Conservation (phyloP, 768 basidiomycete species). For the Trametes punicea region DNA sequence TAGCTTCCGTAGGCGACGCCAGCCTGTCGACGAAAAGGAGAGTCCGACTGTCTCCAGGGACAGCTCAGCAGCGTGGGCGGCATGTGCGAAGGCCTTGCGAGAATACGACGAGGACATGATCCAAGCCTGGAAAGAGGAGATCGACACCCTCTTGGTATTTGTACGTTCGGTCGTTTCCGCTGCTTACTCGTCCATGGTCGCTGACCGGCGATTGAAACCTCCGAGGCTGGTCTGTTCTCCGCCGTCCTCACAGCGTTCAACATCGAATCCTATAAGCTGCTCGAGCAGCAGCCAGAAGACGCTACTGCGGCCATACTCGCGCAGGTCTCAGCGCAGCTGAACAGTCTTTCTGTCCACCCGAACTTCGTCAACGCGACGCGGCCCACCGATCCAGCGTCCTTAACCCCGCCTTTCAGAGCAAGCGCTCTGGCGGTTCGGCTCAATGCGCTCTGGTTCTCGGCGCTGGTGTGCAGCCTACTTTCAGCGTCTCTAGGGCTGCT, state of each 20-base stretch:
- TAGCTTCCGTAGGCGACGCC: neutral
- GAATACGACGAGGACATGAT: constrained; percentile 21
- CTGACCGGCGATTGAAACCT: too few relatives aligned
- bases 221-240: constrained; percentile 22
- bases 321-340: constrained; percentile 18
- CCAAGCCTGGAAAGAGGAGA: constrained; percentile 24
- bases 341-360: constrained; percentile 6
- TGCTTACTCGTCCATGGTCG: too few relatives aligned
- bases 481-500: constrained; percentile 22
- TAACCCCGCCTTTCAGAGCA: neutral
- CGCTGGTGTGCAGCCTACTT: constrained; percentile 18
- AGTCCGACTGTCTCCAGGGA: neutral
- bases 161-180: constrained; percentile 17
- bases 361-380: constrained; percentile 10
- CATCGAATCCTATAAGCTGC: constrained; percentile 18
- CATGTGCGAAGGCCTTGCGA: constrained; percentile 19
- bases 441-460: constrained; percentile 21
- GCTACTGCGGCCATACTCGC: constrained; percentile 5
- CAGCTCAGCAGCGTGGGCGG: constrained; percentile 22
- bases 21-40: neutral
- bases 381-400: neutral
- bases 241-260: constrained; percentile 24
- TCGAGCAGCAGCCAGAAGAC: constrained; percentile 17
- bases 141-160: constrained; percentile 25
- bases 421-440: constrained; percentile 10